These are phyloP conservation scores for Linnemannia exigua DNA, from an alignment of 192 early-diverging fungal genomes.

Conservation along the genomic window DNA sequence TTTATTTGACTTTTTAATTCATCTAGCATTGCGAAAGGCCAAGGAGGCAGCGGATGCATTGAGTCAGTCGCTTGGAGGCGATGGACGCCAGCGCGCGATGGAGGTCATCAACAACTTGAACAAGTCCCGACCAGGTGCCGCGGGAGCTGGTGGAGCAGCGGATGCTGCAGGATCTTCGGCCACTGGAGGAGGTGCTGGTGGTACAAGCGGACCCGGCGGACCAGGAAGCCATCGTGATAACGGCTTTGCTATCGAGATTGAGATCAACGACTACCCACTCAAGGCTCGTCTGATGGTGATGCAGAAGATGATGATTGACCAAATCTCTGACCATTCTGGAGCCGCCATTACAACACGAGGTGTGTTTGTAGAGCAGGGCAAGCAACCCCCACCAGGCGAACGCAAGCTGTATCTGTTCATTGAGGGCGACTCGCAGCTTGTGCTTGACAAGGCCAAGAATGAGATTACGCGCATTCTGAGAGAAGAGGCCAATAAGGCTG, in stretches of 20 bases:
- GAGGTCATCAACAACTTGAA: conserved; percentile 53
- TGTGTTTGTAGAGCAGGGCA: conserved; percentile 89
- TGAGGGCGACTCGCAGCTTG: conserved; percentile 91
- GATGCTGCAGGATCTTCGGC: conserved; percentile 21
- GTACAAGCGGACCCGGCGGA: conserved; percentile 9
- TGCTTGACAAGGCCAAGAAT: conserved; percentile 91
- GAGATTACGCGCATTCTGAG: conserved; percentile 94
- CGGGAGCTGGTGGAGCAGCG: conserved; percentile 68
- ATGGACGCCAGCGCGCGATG: conserved; percentile 43
- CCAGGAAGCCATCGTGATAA: conserved; percentile 55
- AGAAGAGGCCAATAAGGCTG: conserved; percentile 85
- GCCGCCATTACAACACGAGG: conserved; percentile 97
- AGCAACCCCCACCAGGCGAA: conserved; percentile 79
- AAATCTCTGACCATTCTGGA: conserved; percentile 93
- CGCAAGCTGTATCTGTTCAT: conserved; percentile 96
- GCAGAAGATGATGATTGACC: conserved; percentile 88
- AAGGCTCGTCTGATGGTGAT: conserved; percentile 97
- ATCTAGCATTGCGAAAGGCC: conserved; percentile 42
- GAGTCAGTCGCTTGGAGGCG: conserved; percentile 35
- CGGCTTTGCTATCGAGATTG: conserved; percentile 86
- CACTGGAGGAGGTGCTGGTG: background rate
- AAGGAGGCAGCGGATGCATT: conserved; percentile 50
- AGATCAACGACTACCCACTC: conserved; percentile 98
- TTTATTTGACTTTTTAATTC: background rate
- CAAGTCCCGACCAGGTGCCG: conserved; percentile 62